These are phyloP conservation scores for Starmerella etchellsii DNA, from an alignment of 805 yeast genomes.

Conservation along the genomic window DNA sequence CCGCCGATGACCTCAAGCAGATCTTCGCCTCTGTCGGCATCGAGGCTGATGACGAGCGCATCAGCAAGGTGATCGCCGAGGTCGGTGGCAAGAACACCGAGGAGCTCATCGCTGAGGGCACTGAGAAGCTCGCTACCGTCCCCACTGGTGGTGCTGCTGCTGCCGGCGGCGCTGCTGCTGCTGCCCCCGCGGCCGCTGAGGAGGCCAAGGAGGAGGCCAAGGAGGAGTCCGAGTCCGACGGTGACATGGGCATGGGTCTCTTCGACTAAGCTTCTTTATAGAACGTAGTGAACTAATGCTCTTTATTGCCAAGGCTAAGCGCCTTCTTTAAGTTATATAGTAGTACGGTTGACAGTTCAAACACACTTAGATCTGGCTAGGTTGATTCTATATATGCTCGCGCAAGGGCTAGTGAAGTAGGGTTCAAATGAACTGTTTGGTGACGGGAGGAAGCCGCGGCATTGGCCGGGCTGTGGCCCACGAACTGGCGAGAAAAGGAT, in stretches of 20 bases:
- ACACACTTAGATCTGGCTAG: too few species aligned
- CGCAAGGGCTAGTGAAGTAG: too few species aligned
- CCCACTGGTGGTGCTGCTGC: constrained; percentile 98
- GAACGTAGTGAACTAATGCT: constrained; percentile 1
- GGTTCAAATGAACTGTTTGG: constrained; percentile 18
- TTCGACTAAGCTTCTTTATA: constrained; percentile 60
- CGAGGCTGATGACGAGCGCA: constrained; percentile 83
- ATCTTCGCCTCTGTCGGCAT: constrained; percentile 91
- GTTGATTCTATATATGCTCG: too few species aligned
- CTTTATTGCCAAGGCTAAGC: too few species aligned
- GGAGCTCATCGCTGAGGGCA: constrained; percentile 89
- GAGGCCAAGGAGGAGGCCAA: constrained; percentile 57
- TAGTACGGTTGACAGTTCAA: too few species aligned
- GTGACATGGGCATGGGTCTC: constrained; percentile 65
- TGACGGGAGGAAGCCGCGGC: constrained; percentile 64
- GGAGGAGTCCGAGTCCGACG: constrained; percentile 33
- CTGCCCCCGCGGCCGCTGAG: constrained; percentile 56
- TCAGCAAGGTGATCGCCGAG: constrained; percentile 66
- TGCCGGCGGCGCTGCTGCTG: constrained; percentile 57
- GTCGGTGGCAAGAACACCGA: constrained; percentile 86
- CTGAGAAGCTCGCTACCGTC: constrained; percentile 90
- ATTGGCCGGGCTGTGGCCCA: constrained; percentile 48
- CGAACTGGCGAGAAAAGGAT: constrained; percentile 39
- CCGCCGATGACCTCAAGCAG: constrained; percentile 79
- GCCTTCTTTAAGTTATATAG: too few species aligned